Evolutionary conservation across 2,329 filamentous ascomycete genomes (phyloP).

Genomic region (Trichoderma sp.): DNA sequence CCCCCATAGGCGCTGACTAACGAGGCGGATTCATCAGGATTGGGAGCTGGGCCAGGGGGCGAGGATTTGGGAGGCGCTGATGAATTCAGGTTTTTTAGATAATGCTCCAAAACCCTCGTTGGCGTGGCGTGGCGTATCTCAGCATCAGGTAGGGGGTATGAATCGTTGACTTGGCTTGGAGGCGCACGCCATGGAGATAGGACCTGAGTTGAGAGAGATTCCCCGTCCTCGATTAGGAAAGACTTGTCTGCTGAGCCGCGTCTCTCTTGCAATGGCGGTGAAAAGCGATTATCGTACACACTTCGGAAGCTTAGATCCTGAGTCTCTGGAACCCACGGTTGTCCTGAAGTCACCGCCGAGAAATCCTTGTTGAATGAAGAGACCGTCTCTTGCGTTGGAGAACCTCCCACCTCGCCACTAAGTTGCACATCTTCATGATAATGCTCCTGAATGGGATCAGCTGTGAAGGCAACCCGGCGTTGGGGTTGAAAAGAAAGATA

Average conservation of each 20-base stretch:
- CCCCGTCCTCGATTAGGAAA: neutral
- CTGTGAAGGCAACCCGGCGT: neutral
- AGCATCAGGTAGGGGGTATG: constrained; percentile 43
- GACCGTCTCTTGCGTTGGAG: neutral
- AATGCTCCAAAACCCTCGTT: constrained; percentile 49
- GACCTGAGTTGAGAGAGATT: neutral
- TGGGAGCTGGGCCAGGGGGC: constrained; percentile 15
- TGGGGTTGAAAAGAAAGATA: constrained; percentile 49
- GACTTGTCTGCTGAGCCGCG: neutral
- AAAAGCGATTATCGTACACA: constrained; percentile 44
- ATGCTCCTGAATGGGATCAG: neutral
- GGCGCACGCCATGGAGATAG: constrained; percentile 41
- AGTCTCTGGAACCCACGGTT: constrained; percentile 32
- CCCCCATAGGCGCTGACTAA: neutral
- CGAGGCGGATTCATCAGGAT: neutral
- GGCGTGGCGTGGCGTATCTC: constrained; percentile 41
- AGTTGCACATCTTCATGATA: neutral
- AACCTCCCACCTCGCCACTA: neutral
- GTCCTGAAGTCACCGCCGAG: constrained; percentile 23
- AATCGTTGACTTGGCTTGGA: constrained; percentile 55
- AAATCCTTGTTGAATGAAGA: constrained; percentile 20
- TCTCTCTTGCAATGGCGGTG: constrained; percentile 29
- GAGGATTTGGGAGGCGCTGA: constrained; percentile 26
- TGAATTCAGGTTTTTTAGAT: constrained; percentile 33
- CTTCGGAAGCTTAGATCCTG: constrained; percentile 46